These are phyloP conservation scores for Carex scoparia DNA, from an alignment of 176 grass and related monocot species.

Conservation along the genomic window DNA sequence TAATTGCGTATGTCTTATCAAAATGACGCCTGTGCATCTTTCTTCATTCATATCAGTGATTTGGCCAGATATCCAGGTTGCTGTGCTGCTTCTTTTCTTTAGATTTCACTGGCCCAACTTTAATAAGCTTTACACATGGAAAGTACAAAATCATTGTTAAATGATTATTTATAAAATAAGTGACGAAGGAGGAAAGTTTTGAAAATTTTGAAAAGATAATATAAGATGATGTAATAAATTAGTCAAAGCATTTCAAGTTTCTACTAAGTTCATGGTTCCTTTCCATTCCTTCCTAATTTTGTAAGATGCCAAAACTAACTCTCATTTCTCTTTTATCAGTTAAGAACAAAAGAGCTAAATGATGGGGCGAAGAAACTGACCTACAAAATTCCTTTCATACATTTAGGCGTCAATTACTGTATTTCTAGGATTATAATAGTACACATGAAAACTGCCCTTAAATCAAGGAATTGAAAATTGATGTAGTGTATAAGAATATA, in stretches of 20 bases:
- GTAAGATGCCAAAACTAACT: not conserved
- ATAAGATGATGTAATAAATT: not conserved
- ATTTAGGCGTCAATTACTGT: not conserved
- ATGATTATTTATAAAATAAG: not conserved
- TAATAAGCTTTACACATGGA: not conserved
- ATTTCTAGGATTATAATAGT: not conserved
- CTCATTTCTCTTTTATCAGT: not conserved
- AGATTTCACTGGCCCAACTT: not conserved
- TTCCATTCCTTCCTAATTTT: not conserved
- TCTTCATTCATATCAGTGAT: slow-evolving; percentile 12
- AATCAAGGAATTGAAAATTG: not conserved
- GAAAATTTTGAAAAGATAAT: not conserved
- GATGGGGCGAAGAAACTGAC: not conserved
- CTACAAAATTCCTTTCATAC: not conserved
- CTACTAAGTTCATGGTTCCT: not conserved
- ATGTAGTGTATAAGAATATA: not conserved
- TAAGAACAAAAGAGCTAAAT: not conserved
- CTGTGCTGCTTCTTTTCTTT: not conserved
- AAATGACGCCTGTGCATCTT: not conserved
- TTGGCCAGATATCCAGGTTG: not conserved
- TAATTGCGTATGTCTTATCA: not conserved
- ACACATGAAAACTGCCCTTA: not conserved
- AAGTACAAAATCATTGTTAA: not conserved
- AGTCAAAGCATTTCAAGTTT: not conserved
- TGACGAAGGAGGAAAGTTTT: not conserved